A percentile compares a stretch with the other conserved stretches of the same genome.
Conservation (phyloP, 2,329 filamentous ascomycete species). For the Fusarium foetens region DNA sequence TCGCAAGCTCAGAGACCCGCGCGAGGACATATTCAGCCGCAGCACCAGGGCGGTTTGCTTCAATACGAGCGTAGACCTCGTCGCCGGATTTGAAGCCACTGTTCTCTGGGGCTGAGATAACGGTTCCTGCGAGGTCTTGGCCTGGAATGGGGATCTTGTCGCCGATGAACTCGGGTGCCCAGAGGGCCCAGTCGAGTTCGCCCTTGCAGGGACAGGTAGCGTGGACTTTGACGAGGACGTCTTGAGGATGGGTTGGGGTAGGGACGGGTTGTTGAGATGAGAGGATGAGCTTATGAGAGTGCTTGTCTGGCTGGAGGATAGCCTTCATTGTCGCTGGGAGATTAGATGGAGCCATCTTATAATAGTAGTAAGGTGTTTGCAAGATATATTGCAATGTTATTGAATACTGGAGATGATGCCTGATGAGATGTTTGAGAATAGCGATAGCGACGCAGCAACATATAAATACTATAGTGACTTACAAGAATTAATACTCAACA, state of each 20-base stretch:
- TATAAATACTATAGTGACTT: fast-evolving
- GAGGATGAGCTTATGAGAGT: constrained; percentile 25
- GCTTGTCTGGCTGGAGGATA: constrained; percentile 24
- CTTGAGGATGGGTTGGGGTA: constrained; percentile 31
- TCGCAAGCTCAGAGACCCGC: constrained; percentile 47
- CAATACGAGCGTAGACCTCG: constrained; percentile 28
- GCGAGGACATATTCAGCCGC: constrained; percentile 23
- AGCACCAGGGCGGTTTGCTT: constrained; percentile 17
- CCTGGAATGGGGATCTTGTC: constrained; percentile 46
- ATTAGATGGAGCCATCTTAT: background rate
- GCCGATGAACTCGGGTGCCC: constrained; percentile 35
- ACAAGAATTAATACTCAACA: fast-evolving
- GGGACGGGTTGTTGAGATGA: constrained; percentile 27
- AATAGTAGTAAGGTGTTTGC: fast-evolving
- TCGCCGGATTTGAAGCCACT: constrained; percentile 39
- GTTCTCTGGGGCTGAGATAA: constrained; percentile 44
- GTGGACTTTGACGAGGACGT: constrained; percentile 48
- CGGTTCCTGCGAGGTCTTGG: constrained; percentile 53
- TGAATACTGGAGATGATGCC: fast-evolving
- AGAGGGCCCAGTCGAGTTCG: constrained; percentile 47
- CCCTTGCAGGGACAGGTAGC: constrained; percentile 48
- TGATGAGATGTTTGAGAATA: fast-evolving
- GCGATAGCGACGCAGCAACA: fast-evolving
- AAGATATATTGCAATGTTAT: background rate
- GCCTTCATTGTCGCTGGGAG: constrained; percentile 26